phyloP scores from a whole-genome alignment of 495 filamentous ascomycete species.

The Wilcoxina mikolae region DNA sequence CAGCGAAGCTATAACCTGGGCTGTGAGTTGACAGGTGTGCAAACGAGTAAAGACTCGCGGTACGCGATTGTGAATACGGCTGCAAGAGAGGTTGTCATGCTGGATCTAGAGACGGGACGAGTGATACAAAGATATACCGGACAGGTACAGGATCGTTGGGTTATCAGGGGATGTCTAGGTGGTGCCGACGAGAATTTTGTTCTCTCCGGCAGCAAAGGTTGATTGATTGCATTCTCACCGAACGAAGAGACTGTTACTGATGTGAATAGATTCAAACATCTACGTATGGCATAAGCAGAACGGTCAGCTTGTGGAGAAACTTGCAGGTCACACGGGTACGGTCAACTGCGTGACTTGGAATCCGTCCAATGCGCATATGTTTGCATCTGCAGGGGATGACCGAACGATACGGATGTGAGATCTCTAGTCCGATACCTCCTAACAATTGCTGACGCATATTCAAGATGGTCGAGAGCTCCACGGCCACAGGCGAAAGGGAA shows the following conservation, averaged over 20 bases:
- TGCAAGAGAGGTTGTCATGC: conserved; percentile 56
- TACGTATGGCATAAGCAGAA: conserved; percentile 85
- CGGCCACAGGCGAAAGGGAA: conserved; percentile 25
- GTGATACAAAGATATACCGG: conserved; percentile 59
- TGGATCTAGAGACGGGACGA: conserved; percentile 60
- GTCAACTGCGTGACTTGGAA: conserved; percentile 94
- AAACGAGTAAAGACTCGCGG: conserved; percentile 51
- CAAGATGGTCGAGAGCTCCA: conserved; percentile 28
- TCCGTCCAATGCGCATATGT: conserved; percentile 64
- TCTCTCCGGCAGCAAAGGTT: conserved; percentile 82
- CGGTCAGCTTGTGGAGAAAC: conserved; percentile 54
- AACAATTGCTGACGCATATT: background rate
- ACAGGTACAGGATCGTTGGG: conserved; percentile 52
- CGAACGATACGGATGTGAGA: conserved; percentile 69
- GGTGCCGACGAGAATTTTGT: conserved; percentile 85
- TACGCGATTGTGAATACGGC: conserved; percentile 70
- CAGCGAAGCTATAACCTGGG: background rate
- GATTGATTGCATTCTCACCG: background rate
- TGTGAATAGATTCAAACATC: conserved; percentile 47
- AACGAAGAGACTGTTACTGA: background rate
- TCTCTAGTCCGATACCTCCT: background rate
- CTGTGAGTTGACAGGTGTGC: background rate
- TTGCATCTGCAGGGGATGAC: conserved; percentile 87
- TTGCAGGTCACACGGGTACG: conserved; percentile 62
- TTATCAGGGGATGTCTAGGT: conserved; percentile 72